Base-by-base conservation (phyloP, 805 yeast genomes). In the Starmerella powellii region DNA sequence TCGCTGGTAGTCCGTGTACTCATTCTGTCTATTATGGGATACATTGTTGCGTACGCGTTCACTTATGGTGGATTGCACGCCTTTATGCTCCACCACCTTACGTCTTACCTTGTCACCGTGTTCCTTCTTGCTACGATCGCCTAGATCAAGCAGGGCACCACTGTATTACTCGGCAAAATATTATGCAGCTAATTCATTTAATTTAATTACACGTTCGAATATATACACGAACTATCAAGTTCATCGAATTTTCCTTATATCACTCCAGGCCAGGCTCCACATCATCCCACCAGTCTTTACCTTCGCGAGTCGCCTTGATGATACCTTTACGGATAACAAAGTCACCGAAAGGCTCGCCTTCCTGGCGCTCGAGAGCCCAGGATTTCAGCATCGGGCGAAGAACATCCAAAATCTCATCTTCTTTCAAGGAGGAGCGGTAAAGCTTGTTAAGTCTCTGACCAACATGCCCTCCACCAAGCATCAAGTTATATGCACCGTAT, bases 331-430 rank as follows among this genome's bases (percentile, higher is more conserved):
- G 77, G 50, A 88, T 72, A 50, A 81, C 74, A 69, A 82, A 88
- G 61, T 88, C 97, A 58, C 97, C 97, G 56, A 88, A 88, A 42
- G 84, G 95, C 63, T 88, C 97, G 44, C 85, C 88, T 8, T 86
- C 93, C 34, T 72, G 61, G 66, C 97, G 78, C 64, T 88, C 96
- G 54, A 81, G 66, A 32, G 95, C 80, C 95, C 96, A 88, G 63
- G 83, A 76, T 71, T 85, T 83, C 68, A 88, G 86, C 65, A 88
- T 64, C 24, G 95, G 94, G 60, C 74, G 78, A 62, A 88, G 70
- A 38, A 74, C 78, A 26, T 63, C 73, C 51, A 88, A 63, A 42
- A 87, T 81, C 62, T 88, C 95, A 38, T 82, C 87, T 65, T 88
- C 97, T 61, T 80, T 83, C 53, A 88, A 76, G 23, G 94, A 84